Percentiles rank a stretch among this genome's conserved stretches.
Evolutionary conservation across 345 rosid species (phyloP).

Genomic region (Hibiscus trionum): DNA sequence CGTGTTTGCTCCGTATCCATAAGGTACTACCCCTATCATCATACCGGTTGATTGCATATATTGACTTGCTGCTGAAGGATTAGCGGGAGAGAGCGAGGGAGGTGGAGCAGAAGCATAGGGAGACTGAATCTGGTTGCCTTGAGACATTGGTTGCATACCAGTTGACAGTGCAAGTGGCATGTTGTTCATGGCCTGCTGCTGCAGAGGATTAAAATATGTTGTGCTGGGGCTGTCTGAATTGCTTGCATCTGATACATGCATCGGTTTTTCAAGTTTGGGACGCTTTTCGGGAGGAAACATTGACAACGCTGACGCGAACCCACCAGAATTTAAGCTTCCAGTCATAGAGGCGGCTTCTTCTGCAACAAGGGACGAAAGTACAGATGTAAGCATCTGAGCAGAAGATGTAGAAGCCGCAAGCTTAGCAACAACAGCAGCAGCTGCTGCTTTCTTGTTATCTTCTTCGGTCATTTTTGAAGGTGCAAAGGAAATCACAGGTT

Average conservation of each 20-base stretch:
- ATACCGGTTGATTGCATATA: slow-evolving; percentile 44
- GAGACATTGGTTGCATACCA: slow-evolving; percentile 35
- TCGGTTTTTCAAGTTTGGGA: slow-evolving; percentile 46
- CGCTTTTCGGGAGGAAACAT: slow-evolving; percentile 48
- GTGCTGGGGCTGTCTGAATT: slow-evolving; percentile 29
- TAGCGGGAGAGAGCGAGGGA: slow-evolving; percentile 31
- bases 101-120: slow-evolving; percentile 39
- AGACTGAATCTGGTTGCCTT: slow-evolving; percentile 39
- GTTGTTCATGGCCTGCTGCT: slow-evolving; percentile 31
- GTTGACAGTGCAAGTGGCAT: slow-evolving; percentile 26
- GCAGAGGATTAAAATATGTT: slow-evolving; percentile 36
- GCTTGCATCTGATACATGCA: slow-evolving; percentile 28
- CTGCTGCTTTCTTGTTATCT: slow-evolving; percentile 67
- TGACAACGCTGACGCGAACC: slow-evolving; percentile 29
- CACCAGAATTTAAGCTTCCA: slow-evolving; percentile 32
- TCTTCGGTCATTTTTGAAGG: slow-evolving; percentile 42
- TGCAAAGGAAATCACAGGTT: slow-evolving; percentile 38
- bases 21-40: slow-evolving; percentile 51
- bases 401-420: slow-evolving; percentile 63
- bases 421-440: slow-evolving; percentile 68
- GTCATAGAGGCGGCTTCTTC: slow-evolving; percentile 62
- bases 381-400: slow-evolving; percentile 69
- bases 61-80: slow-evolving; percentile 34
- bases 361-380: slow-evolving; percentile 70
- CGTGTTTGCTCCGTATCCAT: slow-evolving; percentile 36